These are phyloP conservation scores for Powellomyces hirtus DNA, from an alignment of 192 early-diverging fungal species.

Conservation along the genomic window DNA sequence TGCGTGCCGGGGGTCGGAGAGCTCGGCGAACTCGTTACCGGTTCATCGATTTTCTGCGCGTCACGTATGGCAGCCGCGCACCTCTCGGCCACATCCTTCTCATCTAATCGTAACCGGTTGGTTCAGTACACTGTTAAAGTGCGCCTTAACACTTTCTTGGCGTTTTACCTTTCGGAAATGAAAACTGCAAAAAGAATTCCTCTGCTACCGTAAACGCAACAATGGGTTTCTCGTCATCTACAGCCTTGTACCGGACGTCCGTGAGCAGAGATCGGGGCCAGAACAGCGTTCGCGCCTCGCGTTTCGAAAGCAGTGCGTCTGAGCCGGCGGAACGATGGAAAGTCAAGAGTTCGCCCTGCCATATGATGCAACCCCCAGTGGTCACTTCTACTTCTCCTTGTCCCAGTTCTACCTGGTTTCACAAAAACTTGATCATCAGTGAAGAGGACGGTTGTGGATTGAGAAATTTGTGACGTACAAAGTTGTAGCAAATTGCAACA, in stretches of 20 bases:
- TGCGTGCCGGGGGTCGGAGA: too few relatives aligned
- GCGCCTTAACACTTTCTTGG: too few relatives aligned
- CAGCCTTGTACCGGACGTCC: background rate
- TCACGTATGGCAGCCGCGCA: too few relatives aligned
- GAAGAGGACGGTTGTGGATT: too few relatives aligned
- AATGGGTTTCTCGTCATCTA: background rate
- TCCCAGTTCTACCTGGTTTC: background rate
- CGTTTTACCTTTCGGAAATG: background rate
- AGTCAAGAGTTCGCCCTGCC: background rate
- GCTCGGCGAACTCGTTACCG: too few relatives aligned
- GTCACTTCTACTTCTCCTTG: background rate
- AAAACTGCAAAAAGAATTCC: background rate
- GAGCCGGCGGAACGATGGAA: background rate
- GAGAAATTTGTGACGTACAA: background rate
- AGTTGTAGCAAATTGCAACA: background rate
- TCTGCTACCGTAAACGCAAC: constrained; percentile 1
- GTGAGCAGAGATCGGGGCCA: background rate
- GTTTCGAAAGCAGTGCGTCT: background rate
- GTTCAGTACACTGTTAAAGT: background rate
- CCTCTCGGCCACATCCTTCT: too few relatives aligned
- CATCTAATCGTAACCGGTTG: too few relatives aligned
- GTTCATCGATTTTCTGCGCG: too few relatives aligned
- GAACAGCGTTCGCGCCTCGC: background rate
- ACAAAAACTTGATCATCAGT: too few relatives aligned
- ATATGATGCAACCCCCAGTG: background rate